Evolutionary conservation across 768 basidiomycete genomes (phyloP).

Genomic region (Collybiopsis confluens): DNA sequence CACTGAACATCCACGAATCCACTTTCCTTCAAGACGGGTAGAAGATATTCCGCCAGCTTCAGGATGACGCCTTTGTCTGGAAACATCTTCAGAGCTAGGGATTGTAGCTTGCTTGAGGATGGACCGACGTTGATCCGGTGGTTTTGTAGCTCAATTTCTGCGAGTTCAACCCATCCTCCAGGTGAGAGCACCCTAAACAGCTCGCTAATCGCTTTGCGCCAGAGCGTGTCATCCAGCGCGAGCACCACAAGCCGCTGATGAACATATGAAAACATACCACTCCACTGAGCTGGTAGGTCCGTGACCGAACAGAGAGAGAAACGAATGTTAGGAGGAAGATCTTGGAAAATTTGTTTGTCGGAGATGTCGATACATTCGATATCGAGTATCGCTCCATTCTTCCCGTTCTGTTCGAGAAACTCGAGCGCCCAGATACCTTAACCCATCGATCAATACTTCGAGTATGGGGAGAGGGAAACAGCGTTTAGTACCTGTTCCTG

Average conservation of each 20-base stretch:
- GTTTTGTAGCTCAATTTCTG: not conserved
- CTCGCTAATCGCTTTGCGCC: not conserved
- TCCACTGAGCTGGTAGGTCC: not conserved
- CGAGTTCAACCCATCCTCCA: not conserved
- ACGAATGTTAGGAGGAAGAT: not conserved
- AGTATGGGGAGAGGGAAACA: not conserved
- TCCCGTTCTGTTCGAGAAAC: not conserved
- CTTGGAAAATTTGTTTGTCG: not conserved
- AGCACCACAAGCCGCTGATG: not conserved
- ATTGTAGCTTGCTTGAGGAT: not conserved
- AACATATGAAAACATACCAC: not conserved
- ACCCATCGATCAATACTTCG: not conserved
- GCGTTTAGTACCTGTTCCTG: not conserved
- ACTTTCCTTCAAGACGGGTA: not conserved
- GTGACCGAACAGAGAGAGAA: not conserved
- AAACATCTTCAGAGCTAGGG: not conserved
- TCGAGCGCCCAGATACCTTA: not conserved
- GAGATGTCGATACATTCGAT: slow-evolving; percentile 2
- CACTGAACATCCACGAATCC: not conserved
- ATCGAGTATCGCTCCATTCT: not conserved
- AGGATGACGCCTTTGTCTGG: not conserved
- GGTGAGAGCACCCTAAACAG: not conserved
- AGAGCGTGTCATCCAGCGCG: not conserved
- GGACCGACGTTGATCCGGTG: not conserved
- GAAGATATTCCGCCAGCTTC: not conserved